Percentiles rank a stretch among this genome's conserved stretches.
Conservation (phyloP, 2,329 filamentous ascomycete genomes). For the Xylaria multiplex region DNA sequence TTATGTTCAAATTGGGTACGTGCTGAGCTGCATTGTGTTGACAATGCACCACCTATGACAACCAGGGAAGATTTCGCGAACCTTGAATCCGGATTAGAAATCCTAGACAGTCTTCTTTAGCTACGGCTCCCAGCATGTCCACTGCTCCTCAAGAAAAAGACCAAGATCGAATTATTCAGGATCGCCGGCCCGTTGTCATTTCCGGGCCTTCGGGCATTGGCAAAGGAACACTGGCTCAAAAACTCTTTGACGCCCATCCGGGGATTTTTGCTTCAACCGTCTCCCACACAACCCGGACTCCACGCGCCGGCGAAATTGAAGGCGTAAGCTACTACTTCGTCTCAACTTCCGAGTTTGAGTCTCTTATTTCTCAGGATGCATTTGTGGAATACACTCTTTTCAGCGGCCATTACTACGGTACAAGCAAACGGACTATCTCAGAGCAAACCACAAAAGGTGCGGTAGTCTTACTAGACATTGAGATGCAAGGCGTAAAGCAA, state of each 20-base stretch:
- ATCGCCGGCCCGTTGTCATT: conserved; percentile 29
- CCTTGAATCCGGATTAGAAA: too few species aligned
- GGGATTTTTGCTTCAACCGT: conserved; percentile 28
- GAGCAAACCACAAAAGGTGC: conserved; percentile 30
- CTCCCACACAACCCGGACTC: conserved; percentile 29
- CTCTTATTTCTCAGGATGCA: conserved; percentile 23
- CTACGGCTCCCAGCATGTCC: conserved; percentile 20
- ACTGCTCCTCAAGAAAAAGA: conserved; percentile 24
- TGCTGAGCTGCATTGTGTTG: too few species aligned
- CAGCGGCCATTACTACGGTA: conserved; percentile 32
- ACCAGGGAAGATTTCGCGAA: too few species aligned
- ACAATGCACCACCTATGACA: too few species aligned
- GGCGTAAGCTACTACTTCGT: conserved; percentile 31
- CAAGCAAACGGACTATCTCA: conserved; percentile 30
- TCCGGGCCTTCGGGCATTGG: conserved; percentile 32
- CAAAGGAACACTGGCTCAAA: conserved; percentile 31
- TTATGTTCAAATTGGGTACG: too few species aligned
- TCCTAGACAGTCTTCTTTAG: too few species aligned
- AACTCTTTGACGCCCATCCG: conserved; percentile 25
- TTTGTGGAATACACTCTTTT: conserved; percentile 27
- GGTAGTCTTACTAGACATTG: conserved; percentile 31
- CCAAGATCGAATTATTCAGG: conserved; percentile 17
- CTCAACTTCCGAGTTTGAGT: conserved; percentile 26
- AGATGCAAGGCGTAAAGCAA: conserved; percentile 30
- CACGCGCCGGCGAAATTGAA: conserved; percentile 28